Conservation (phyloP, 148 eudicot genomes). For the Linanthus parryae region DNA sequence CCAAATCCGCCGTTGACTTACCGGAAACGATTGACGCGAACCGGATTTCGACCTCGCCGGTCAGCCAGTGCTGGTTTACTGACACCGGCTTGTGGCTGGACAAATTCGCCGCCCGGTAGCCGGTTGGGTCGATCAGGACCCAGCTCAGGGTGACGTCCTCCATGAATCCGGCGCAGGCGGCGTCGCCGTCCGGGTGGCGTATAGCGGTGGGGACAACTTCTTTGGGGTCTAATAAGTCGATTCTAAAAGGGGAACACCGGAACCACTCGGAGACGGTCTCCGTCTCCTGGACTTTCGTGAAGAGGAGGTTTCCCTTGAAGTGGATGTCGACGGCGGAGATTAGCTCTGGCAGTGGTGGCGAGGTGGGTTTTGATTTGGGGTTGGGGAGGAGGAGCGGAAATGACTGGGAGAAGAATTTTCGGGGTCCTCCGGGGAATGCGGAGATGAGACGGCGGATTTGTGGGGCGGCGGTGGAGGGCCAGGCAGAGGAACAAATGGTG, state of each 20-base stretch:
- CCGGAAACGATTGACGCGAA: constrained; percentile 28
- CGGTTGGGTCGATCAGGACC: constrained; percentile 49
- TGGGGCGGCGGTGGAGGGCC: constrained; percentile 65
- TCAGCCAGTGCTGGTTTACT: constrained; percentile 72
- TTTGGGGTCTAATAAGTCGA: constrained; percentile 65
- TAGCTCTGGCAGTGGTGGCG: constrained; percentile 23
- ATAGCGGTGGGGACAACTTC: constrained; percentile 46
- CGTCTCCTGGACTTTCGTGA: constrained; percentile 46
- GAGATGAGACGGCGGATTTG: constrained; percentile 39
- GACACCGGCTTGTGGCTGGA: constrained; percentile 54
- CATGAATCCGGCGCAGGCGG: constrained; percentile 31
- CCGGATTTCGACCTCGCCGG: constrained; percentile 58
- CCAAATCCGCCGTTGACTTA: constrained; percentile 13
- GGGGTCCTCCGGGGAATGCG: constrained; percentile 40
- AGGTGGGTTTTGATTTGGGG: constrained; percentile 13
- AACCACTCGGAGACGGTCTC: constrained; percentile 67
- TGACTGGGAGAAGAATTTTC: constrained; percentile 56
- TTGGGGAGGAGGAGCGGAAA: constrained; percentile 33
- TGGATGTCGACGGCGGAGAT: constrained; percentile 84
- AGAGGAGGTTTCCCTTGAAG: constrained; percentile 36
- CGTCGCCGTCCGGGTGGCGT: constrained; percentile 34
- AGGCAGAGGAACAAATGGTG: constrained; percentile 49
- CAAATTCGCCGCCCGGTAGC: constrained; percentile 36
- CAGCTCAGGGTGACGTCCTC: constrained; percentile 55
- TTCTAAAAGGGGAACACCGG: constrained; percentile 68